These are phyloP conservation scores for Starmera quercuum DNA, from an alignment of 805 yeast species.

Conservation along the genomic window DNA sequence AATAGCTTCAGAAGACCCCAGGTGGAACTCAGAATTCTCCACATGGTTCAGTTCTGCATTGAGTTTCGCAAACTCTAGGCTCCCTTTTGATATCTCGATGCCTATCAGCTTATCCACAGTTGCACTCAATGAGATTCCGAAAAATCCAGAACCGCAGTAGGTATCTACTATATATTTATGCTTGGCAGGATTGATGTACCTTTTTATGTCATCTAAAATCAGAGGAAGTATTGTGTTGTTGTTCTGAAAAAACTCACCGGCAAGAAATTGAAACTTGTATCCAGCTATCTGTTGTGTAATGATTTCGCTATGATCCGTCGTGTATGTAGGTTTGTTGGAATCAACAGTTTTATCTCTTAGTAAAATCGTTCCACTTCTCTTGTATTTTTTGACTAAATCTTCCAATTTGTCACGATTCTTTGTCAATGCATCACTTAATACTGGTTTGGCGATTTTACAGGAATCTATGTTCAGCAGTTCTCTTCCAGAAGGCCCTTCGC, in stretches of 20 bases:
- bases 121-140: conserved; percentile 73
- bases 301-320: conserved; percentile 66
- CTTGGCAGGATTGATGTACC: conserved; percentile 42
- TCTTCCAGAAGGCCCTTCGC: conserved; percentile 40
- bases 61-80: conserved; percentile 73
- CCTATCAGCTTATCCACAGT: conserved; percentile 77
- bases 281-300: conserved; percentile 70
- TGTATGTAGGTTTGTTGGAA: conserved; percentile 42
- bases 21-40: conserved; percentile 68
- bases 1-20: conserved; percentile 87
- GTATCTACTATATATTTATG: conserved; percentile 79
- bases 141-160: conserved; percentile 92
- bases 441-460: conserved; percentile 78
- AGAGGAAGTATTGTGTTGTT: conserved; percentile 84
- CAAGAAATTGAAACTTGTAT: conserved; percentile 76
- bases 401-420: conserved; percentile 55
- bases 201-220: conserved; percentile 70
- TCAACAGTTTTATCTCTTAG: conserved; percentile 66
- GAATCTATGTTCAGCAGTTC: conserved; percentile 78
- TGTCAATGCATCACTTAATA: conserved; percentile 64
- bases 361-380: conserved; percentile 82
- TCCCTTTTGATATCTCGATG: conserved; percentile 87
- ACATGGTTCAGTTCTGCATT: conserved; percentile 72
- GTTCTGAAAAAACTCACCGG: conserved; percentile 94
- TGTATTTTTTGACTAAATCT: conserved; percentile 32